Conservation (phyloP, 208 protist genomes). For the Phytomonas sp. region DNA sequence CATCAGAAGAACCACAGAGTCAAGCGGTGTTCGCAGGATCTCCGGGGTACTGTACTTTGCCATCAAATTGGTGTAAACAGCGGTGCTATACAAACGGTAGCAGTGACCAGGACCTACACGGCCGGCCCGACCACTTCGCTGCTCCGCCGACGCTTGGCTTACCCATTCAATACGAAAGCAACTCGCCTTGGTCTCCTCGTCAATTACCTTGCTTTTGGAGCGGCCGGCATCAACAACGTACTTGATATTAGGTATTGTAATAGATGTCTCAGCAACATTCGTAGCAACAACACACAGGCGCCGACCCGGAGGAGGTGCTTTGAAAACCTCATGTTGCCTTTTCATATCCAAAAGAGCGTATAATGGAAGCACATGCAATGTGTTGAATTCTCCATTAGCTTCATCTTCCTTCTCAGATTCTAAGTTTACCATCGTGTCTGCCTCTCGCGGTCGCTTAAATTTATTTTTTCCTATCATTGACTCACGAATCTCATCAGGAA, state of each 20-base stretch:
- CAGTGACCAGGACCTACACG: constrained; percentile 94
- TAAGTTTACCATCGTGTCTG: background rate
- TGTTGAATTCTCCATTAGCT: constrained; percentile 78
- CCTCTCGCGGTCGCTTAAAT: background rate
- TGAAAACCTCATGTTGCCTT: constrained; percentile 93
- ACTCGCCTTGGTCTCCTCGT: constrained; percentile 95
- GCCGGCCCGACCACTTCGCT: constrained; percentile 95
- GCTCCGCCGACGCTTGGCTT: constrained; percentile 94
- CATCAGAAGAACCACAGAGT: constrained; percentile 89
- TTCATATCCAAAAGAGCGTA: constrained; percentile 94
- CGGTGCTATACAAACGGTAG: constrained; percentile 97
- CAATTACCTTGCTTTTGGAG: constrained; percentile 95
- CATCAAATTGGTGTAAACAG: constrained; percentile 96
- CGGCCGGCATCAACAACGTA: constrained; percentile 98
- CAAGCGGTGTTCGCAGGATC: constrained; percentile 85
- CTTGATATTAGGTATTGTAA: constrained; percentile 98
- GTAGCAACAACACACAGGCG: constrained; percentile 98
- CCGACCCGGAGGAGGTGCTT: constrained; percentile 71
- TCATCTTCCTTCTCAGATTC: constrained; percentile 39
- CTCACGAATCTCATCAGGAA: background rate
- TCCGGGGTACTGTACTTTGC: constrained; percentile 92
- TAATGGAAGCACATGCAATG: constrained; percentile 97
- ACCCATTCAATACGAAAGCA: constrained; percentile 95
- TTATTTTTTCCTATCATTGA: background rate
- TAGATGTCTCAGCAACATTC: constrained; percentile 99